Base-by-base conservation (phyloP, 495 filamentous ascomycete species). In the Halenospora varia region DNA sequence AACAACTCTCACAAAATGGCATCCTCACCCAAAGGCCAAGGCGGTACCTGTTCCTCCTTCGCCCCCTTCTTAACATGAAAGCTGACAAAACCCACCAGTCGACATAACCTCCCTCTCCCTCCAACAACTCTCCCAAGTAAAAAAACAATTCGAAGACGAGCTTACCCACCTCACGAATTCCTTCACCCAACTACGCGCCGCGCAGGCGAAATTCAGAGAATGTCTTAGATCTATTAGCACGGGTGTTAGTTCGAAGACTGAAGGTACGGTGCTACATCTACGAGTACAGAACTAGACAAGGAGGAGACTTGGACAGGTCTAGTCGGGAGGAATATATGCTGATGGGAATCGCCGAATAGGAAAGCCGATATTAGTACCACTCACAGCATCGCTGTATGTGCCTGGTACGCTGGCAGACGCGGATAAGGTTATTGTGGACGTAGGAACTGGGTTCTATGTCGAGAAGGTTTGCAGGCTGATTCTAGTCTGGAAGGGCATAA, bases 381-480 rank as follows among this genome's bases (percentile, higher is more conserved):
- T 98, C 50, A 98, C 94, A 1, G 89, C 88, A 60, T 96, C 90
- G 19, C 82, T 98, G 48, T 98, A 97, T 72, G 92, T 97, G 13
- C 88, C 89, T 47, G 95, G 93, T 4, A 82, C 75, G 18, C 77
- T 97, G 19, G 78, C 90, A 26, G 82, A 86, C 70, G 82, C 87
- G 10, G 82, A 88, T 57, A 86, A 86, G 57, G 92, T 97, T 10
- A 78, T 98, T 45, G 91, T 98, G 20, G 94, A 98, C 75, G 87
- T 98, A 17, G 94, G 94, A 15, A 98, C 94, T 0, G 94, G 94
- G 2, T 98, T 94, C 70, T 97, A 90, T 69, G 88, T 97, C 55
- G 94, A 97, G 74, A 98, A 98, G 82, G 88, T 88, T 25, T 11
- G 45, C 20, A 24, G 48, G 35, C 39, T 41, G 6, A 23, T 19